Base-by-base conservation (phyloP, 1,284 basidiomycete species). In the Tremellales sp. region DNA sequence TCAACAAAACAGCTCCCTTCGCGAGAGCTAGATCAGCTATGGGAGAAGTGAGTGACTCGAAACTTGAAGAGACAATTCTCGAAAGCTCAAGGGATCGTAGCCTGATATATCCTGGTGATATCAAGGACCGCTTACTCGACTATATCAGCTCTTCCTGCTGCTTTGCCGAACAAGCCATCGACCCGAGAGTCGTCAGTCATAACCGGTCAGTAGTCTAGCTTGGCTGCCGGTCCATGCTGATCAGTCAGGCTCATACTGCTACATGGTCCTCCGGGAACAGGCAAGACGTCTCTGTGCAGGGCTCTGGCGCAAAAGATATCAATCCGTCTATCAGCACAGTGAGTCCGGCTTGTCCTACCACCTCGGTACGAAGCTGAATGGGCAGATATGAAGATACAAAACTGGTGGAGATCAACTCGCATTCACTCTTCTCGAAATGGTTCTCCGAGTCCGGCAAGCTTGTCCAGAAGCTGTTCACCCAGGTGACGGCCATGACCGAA, bases 401-500 rank as follows among this genome's bases (percentile, higher is more conserved):
- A 49, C 77, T 99, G 3, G 82, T 99, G 41, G 96, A 99, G 72
- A 97, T 99, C 71, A 98, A 98, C 67, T 92, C 92, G 0, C 92
- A 97, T 74, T 96, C 91, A 1, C 78, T 96, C 5, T 96, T 97
- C 70, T 92, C 89, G 6, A 87, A 90, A 58, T 96, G 92, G 92
- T 99, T 98, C 75, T 96, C 91, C 1, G 96, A 99, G 68, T 94
- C 90, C 0, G 96, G 96, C 24, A 99, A 99, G 74, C 83, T 99
- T 13, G 96, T 99, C 0, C 93, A 98, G 65, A 82, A 87, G 49
- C 78, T 98, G 15, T 99, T 99, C 67, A 83, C 81, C 43, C 87
- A 82, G 51, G 89, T 99, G 42, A 86, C 81, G 43, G 89, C 93
- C 59, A 81, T 97, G 75, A 76, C 79, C 5, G 90, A 93, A 46